Evolutionary conservation across 345 rosid species (phyloP).

Genomic region (Acer campestre): DNA sequence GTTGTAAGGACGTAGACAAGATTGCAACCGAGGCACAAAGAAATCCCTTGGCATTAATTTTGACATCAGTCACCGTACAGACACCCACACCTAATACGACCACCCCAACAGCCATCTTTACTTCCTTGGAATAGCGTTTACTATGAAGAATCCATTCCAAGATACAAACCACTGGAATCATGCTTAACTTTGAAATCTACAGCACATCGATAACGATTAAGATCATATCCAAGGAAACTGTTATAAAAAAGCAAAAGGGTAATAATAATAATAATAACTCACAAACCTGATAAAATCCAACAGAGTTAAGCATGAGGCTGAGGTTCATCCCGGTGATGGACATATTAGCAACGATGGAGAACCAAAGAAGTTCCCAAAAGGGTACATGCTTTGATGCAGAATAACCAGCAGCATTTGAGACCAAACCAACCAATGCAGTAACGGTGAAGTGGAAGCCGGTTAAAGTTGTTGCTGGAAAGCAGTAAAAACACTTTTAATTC

Average conservation of each 20-base stretch:
- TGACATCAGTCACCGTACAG: constrained; percentile 94
- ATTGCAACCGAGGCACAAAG: constrained; percentile 78
- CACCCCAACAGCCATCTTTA: constrained; percentile 73
- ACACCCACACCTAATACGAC: constrained; percentile 91
- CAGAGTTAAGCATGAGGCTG: constrained; percentile 95
- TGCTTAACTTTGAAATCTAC: constrained; percentile 92
- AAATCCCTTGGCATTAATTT: constrained; percentile 88
- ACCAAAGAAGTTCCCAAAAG: constrained; percentile 96
- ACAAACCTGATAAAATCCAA: constrained; percentile 82
- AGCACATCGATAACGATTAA: neutral
- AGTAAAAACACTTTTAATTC: neutral
- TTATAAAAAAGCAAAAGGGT: no score
- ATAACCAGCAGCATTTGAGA: constrained; percentile 83
- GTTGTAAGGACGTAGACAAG: constrained; percentile 85
- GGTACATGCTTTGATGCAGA: constrained; percentile 82
- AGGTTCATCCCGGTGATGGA: constrained; percentile 89
- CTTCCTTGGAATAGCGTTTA: constrained; percentile 74
- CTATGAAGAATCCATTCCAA: constrained; percentile 94
- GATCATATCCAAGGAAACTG: neutral
- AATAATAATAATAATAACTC: no score
- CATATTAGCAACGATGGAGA: constrained; percentile 77
- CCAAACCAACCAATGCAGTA: constrained; percentile 84
- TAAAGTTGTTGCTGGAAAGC: constrained; percentile 67
- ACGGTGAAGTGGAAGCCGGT: constrained; percentile 91
- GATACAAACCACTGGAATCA: constrained; percentile 96